These are phyloP conservation scores for Stipa capillata DNA, from an alignment of 176 grass and related monocot species.

Conservation along the genomic window DNA sequence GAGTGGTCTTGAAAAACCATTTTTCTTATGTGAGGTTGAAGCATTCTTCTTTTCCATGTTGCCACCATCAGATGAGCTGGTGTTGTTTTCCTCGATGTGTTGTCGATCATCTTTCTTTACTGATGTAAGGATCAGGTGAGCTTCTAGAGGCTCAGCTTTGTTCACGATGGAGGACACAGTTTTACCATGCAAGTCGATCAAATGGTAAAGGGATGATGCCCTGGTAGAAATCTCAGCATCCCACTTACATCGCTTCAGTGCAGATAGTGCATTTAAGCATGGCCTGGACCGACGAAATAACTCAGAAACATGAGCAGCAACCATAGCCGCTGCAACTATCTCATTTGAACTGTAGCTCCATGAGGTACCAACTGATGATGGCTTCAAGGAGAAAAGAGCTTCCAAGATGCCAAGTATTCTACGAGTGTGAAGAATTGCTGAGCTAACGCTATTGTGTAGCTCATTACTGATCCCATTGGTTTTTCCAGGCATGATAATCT, in stretches of 20 bases:
- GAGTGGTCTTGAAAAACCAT: slow-evolving; percentile 36
- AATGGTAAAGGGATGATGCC: slow-evolving; percentile 91
- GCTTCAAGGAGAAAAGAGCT: slow-evolving; percentile 99
- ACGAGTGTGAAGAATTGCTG: slow-evolving; percentile 80
- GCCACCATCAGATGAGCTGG: slow-evolving; percentile 19
- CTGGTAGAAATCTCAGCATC: slow-evolving; percentile 80
- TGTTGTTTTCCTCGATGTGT: slow-evolving; percentile 30
- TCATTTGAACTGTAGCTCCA: slow-evolving; percentile 99
- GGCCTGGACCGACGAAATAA: slow-evolving; percentile 83
- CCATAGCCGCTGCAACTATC: slow-evolving; percentile 98
- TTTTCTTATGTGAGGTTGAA: slow-evolving; percentile 42
- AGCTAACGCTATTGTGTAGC: slow-evolving; percentile 64
- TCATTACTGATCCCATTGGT: slow-evolving; percentile 55
- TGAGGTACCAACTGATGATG: slow-evolving; percentile 93
- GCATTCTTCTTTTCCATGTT: slow-evolving; percentile 34
- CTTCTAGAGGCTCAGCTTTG: slow-evolving; percentile 93
- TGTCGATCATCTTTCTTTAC: slow-evolving; percentile 47
- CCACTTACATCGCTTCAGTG: slow-evolving; percentile 78
- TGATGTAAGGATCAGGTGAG: slow-evolving; percentile 49
- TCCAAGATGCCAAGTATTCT: slow-evolving; percentile 94
- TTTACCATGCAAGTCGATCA: slow-evolving; percentile 98
- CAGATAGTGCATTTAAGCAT: slow-evolving; percentile 84
- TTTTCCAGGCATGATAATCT: slow-evolving; percentile 52
- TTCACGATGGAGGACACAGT: slow-evolving; percentile 92
- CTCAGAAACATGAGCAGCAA: slow-evolving; percentile 98